Base-by-base conservation (phyloP, 352 stramenopile genomes). In the Pythium periplocum region DNA sequence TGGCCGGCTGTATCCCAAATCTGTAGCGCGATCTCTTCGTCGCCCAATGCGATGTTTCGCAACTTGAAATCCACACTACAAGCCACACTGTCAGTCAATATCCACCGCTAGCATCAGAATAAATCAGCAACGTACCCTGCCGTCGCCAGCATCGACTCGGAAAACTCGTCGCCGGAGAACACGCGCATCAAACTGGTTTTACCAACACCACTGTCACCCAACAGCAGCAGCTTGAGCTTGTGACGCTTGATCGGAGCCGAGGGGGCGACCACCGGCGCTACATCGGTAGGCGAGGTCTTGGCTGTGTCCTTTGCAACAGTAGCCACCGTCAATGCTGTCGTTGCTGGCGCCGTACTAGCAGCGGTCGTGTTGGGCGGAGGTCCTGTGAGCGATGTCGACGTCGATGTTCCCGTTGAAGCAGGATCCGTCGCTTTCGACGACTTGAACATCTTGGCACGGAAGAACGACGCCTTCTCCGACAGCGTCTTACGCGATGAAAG, bases 1-100 rank as follows among this genome's bases (percentile, higher is more conserved):
- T 98, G 90, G 32, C 93, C 93, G 12, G 93, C 91, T 10, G 93
- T 98, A 68, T 98, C 93, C 93, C 93, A 98, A 47, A 98, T 96
- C 66, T 98, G 93, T 44, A 97, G 66, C 36, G 92, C 85, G 36
- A 92, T 84, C 39, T 96, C 78, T 61, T 96, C 81, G 17, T 96
- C 83, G 41, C 74, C 70, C 12, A 93, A 69, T 17, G 69, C 76
- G 66, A 96, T 87, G 55, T 95, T 83, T 43, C 89, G 88, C 11
- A 95, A 71, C 61, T 97, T 98, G 57, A 97, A 98, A 60, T 98
- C 90, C 40, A 98, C 92, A 53, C 83, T 93, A 45, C 44, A 47
- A 33, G 5, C 30, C 34, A 38, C 31, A 26, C 2, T 6, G 40
- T 50, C 17, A 31, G 44, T 62, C 7, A 55, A 58, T 32, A 30